Evolutionary conservation across 78 protist genomes (phyloP), one percentile per base, ranked within the genome.

Genomic region (Parvularia atlantis): DNA sequence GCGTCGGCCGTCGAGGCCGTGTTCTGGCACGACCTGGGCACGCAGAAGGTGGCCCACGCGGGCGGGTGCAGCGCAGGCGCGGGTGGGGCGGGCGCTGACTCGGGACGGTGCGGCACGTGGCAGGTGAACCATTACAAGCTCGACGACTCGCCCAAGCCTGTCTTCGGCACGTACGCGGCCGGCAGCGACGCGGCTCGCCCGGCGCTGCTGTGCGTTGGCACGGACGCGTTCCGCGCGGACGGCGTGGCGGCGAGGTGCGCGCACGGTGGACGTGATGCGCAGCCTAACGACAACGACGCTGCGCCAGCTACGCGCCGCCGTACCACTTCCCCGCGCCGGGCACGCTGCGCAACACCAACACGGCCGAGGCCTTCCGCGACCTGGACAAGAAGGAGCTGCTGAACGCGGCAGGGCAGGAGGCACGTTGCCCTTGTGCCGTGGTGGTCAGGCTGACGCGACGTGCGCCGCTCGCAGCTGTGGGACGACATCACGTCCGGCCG

Each of bases 401-500:
- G 9, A 53, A 57, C 19, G 46, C 66, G 0, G 11, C 28, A 22
- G 66, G 31, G 11, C 35, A 1, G 14, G 28, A 58, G 68, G 37
- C 52, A 20, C 2, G 60, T 3, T 1, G 6, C 14, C 17, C n/a
- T 5, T 52, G 58, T 52, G 11, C 19, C 6, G 1, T 30, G 30
- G 20, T 56, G 2, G 35, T 26, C 36, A 20, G 3, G 28, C 39
- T 31, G 14, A 1, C 20, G 31, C 37, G 4, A 16, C 37, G 5
- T 19, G 10, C 1, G 28, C 52, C 48, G 1, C 14, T 1, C 17
- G 0, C 69, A 71, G 76, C 19, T 86, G 17, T 58, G 69, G 73
- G 52, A 22, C 16, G 92, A 78, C 61, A 88, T 92, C 41, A 11
- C 2, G 10, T 50, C 48, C 28, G 94, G 94, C 20, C 40, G 14